phyloP scores from a whole-genome alignment of 140 eudicot species.

The Senecio squalidus region DNA sequence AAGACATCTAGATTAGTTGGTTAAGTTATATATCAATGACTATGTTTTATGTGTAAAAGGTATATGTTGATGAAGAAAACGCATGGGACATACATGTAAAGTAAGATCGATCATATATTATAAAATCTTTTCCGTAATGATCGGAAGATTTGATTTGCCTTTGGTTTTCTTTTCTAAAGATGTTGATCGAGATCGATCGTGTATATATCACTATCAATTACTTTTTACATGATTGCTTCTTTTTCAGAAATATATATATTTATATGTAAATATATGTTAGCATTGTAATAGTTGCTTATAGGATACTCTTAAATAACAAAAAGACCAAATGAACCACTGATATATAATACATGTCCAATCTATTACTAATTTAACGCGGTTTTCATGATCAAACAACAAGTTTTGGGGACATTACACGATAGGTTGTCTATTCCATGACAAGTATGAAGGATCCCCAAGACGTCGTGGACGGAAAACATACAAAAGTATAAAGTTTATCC shows the following conservation, averaged over 20 bases:
- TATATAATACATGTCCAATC: no score
- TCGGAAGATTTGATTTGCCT: conserved; percentile 15
- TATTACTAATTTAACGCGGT: background rate
- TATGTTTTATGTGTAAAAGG: background rate
- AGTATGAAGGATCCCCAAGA: conserved; percentile 3
- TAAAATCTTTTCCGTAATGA: conserved; percentile 6
- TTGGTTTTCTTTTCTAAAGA: conserved; percentile 1
- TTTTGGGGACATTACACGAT: background rate
- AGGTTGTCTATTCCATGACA: conserved; percentile 3
- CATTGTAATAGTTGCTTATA: background rate
- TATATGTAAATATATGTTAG: background rate
- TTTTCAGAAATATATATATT: background rate
- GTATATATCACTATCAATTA: conserved; percentile 11
- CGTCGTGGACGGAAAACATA: conserved; percentile 11
- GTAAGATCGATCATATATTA: background rate
- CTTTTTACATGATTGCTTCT: background rate
- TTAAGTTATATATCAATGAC: no score
- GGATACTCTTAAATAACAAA: no score
- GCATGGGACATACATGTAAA: background rate
- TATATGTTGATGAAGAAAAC: background rate
- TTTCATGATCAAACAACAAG: background rate
- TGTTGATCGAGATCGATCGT: background rate
- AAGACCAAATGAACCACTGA: background rate
- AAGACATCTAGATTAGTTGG: no score
- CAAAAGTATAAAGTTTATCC: conserved; percentile 6